Base-by-base conservation (phyloP, 2,329 filamentous ascomycete species). In the Arthrobotrys megalospora region DNA sequence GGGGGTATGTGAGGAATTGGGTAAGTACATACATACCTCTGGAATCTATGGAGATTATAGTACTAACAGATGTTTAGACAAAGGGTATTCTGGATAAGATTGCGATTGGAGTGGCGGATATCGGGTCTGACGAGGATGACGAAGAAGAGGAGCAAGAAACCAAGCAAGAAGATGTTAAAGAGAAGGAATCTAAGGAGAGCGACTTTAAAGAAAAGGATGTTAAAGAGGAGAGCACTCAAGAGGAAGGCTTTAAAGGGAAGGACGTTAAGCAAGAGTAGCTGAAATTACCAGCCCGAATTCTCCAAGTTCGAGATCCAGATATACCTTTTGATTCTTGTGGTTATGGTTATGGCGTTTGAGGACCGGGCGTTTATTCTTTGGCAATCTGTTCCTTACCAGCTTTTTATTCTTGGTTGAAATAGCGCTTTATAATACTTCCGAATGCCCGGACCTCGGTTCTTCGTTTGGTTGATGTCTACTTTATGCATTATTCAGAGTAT, bases 1-100 rank as follows among this genome's bases (percentile, higher is more conserved):
- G 93, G 90, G 95, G 92, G 84, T 90, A 88, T 70, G 93, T 97
- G 64, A 90, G 92, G 80, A 88, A 88, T 48, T 89, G 93, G 87
- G 94, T 90, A 82, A 88, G 90, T 71, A 19, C 2, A 48, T 58
- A n/a, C n/a, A n/a, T n/a, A n/a, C n/a, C n/a, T n/a, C n/a, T 36
- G 14, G 10, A 6, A 2, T 8, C 2, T 28, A 34, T 16, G 65
- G 19, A n/a, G n/a, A n/a, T n/a, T n/a, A 10, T 11, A 28, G 36
- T 32, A 43, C 72, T 76, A 67, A 71, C 34, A 10, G 11, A 6
- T 55, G 28, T 19, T 12, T 68, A 78, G 75, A 78, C 75, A 7
- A 78, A 78, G 19, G 21, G 19, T 5, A 63, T 78, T n/a, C 28
- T 78, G 10, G 75, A 78, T 24, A 78, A 78, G 53, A 72, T 78